Base-by-base conservation (phyloP, 2,329 filamentous ascomycete species). In the Fusarium avenaceum region DNA sequence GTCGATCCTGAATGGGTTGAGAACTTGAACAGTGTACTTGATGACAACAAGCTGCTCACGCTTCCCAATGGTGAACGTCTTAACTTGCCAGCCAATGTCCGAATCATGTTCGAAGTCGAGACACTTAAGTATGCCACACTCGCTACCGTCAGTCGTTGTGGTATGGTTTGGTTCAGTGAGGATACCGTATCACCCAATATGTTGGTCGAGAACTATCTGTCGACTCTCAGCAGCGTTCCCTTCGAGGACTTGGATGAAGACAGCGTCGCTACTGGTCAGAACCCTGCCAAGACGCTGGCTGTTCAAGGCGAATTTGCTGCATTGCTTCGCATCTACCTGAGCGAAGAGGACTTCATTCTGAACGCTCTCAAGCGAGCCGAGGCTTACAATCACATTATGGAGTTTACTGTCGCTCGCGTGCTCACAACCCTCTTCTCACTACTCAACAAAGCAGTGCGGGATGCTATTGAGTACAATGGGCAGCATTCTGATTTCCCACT, bases 161-260 rank as follows among this genome's bases (percentile, higher is more conserved):
- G 96, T 86, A 99, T 99, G 96, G 96, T 99, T 15, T 99, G 96
- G 96, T 99, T 98, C 82, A 99, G 94, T 77, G 95, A 97, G 74
- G 96, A 99, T 76, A 98, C 94, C 28, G 95, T 99, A 40, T 95
- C 93, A 32, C 88, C 95, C 2, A 87, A 87, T 70, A 97, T 99
- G 92, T 92, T 98, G 89, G 91, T 98, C 40, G 85, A 89, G 66
- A 93, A 98, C 80, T 97, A 99, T 75, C 87, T 99, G 52, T 89
- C 96, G 63, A 89, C 90, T 46, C 87, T 99, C 39, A 90, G 91
- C 71, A 91, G 89, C 4, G 90, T 93, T 57, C 89, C 92, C 0
- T 97, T 99, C 74, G 96, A 99, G 74, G 96, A 99, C 73, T 84
- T 99, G 33, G 96, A 99, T 72, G 96, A 99, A 77, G 96, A 98